Percentiles rank a stretch among this genome's conserved stretches.
These are phyloP conservation scores for Zychaea mexicana DNA, from an alignment of 371 early-diverging fungal genomes.

Conservation along the genomic window DNA sequence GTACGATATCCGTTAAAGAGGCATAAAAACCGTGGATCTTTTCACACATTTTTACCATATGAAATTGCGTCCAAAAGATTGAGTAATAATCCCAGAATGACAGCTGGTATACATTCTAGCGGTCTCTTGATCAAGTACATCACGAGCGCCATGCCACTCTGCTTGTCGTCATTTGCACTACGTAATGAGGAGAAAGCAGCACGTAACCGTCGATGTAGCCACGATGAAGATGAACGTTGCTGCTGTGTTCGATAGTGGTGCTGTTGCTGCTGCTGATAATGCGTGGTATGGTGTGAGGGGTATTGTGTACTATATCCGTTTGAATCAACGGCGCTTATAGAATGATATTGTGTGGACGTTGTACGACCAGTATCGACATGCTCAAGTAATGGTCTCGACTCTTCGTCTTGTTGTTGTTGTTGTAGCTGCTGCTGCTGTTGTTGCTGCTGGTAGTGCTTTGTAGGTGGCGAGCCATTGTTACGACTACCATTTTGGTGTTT, in stretches of 20 bases:
- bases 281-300: background rate
- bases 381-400: slow-evolving; percentile 11
- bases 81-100: slow-evolving; percentile 84
- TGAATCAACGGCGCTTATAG: slow-evolving; percentile 5
- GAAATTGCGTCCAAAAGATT: slow-evolving; percentile 93
- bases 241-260: background rate
- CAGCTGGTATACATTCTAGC: slow-evolving; percentile 81
- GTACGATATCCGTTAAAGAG: no score
- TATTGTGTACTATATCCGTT: background rate
- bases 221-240: slow-evolving; percentile 40
- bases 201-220: slow-evolving; percentile 36
- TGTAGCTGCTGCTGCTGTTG: background rate
- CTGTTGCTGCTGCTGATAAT: background rate
- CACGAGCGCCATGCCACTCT: background rate
- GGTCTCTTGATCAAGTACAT: slow-evolving; percentile 28
- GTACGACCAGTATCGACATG: slow-evolving; percentile 8
- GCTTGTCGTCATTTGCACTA: background rate
- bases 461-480: background rate
- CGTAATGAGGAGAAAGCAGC: slow-evolving; percentile 74
- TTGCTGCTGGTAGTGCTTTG: background rate
- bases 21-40: background rate
- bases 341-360: slow-evolving; percentile 15
- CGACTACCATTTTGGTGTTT: slow-evolving; percentile 4
- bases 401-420: slow-evolving; percentile 5
- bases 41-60: slow-evolving; percentile 57